Base-by-base conservation (phyloP, 2,329 filamentous ascomycete species). In the Rugonectria rugulosa region DNA sequence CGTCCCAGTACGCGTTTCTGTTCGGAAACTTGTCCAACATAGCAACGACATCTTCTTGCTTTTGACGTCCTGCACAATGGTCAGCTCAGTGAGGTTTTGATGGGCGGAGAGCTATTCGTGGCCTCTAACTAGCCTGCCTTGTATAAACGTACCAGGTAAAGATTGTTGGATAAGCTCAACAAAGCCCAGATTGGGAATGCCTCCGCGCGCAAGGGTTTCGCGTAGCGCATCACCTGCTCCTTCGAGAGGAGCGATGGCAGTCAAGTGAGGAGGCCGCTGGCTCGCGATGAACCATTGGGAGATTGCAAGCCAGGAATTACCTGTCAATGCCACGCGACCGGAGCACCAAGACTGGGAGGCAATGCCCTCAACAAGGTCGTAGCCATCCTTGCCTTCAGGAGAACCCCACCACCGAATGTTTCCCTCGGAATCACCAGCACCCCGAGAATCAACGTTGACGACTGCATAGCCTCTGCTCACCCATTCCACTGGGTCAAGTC, bases 401-500 rank as follows among this genome's bases (percentile, higher is more conserved):
- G 49, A 49, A 23, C 65, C 65, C 57, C 62, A 61, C 23, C 62
- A 53, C 31, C 56, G 59, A 23, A 69, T 64, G 26, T 66, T 60
- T 2, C 68, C 70, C 12, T 65, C 66, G 14, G 62, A 66, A 26
- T 70, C 57, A 29, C 62, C 64, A 14, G 53, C 53, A 2, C 70
- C 70, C n/a, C 70, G 57, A 8, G 68, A 48, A 51, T 72, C 70
- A 12, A 68, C 56, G 46, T 70, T 69, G 12, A 71, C 64, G 21
- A 71, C 53, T 7, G 64, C 66, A 45, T 71, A 72, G 4, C 68
- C 68, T 29, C 61, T 56, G 2, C 62, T 49, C 24, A 62, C 64
- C 68, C 69, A 72, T 20, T 66, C 60, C 7, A 66, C 69, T 14
- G 70, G 68, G 56, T 71, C 68, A 3, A 64, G 67, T 1, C 64